phyloP scores from a whole-genome alignment of 2,329 filamentous ascomycete species.

The Xylariales sp. region DNA sequence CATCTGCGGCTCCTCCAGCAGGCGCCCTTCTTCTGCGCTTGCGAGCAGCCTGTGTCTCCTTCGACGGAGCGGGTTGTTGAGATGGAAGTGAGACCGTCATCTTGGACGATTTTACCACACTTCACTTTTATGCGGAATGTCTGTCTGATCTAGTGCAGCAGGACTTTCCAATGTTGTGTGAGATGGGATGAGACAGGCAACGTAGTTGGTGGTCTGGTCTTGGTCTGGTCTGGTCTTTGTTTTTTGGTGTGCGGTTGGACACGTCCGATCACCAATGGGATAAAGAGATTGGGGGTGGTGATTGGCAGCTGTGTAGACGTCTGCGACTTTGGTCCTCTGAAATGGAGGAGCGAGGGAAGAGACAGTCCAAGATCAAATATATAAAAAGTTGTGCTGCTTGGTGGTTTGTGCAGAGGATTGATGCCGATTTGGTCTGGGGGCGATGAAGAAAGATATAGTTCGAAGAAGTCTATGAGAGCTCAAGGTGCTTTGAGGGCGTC shows the following conservation, averaged over 20 bases:
- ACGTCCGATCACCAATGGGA: too few relatives aligned
- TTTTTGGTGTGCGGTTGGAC: slow-evolving; percentile 19
- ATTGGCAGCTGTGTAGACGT: too few relatives aligned
- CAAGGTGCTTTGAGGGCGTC: slow-evolving; percentile 21
- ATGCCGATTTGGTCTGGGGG: too few relatives aligned
- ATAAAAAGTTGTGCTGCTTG: slow-evolving; percentile 10
- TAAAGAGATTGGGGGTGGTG: too few relatives aligned
- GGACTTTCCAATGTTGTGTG: too few relatives aligned
- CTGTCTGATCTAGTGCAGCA: too few relatives aligned
- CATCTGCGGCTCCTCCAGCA: slow-evolving; percentile 83
- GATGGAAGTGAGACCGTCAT: slow-evolving; percentile 48
- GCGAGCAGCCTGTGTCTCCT: slow-evolving; percentile 48
- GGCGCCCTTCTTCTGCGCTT: slow-evolving; percentile 85
- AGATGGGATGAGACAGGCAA: slow-evolving; percentile 15
- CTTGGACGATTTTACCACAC: slow-evolving; percentile 19
- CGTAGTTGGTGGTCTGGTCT: slow-evolving; percentile 7
- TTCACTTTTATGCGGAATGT: too few relatives aligned
- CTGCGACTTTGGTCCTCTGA: too few relatives aligned
- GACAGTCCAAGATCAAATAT: too few relatives aligned
- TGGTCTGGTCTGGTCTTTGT: slow-evolving; percentile 16
- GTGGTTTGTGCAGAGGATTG: slow-evolving; percentile 10
- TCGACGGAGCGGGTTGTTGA: slow-evolving; percentile 41
- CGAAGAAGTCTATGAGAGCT: too few relatives aligned
- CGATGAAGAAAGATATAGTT: too few relatives aligned
- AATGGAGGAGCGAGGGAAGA: too few relatives aligned